phyloP scores from a whole-genome alignment of 441 rosid genomes.

The Syzygium malaccense region DNA sequence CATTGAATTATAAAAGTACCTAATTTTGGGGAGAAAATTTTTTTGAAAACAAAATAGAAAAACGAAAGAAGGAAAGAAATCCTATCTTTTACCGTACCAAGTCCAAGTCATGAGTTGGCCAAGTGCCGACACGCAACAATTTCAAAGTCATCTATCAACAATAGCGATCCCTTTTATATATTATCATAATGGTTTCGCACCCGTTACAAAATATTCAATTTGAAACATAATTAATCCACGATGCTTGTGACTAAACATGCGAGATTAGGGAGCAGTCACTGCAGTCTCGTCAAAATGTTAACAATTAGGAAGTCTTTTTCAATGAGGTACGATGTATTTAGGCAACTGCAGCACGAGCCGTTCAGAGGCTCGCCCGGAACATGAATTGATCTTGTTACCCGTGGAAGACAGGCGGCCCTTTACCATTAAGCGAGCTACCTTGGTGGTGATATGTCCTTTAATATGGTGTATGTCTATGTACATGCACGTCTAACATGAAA shows the following conservation, averaged over 20 bases:
- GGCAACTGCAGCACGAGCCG: neutral
- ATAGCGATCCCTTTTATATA: no score
- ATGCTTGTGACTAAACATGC: no score
- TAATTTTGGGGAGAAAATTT: no score
- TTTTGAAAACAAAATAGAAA: neutral
- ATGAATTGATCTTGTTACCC: no score
- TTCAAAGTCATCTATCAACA: neutral
- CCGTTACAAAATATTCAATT: neutral
- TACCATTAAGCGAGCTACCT: neutral
- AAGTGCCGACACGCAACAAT: neutral
- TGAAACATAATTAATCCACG: neutral
- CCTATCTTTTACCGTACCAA: neutral
- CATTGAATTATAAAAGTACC: no score
- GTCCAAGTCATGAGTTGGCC: neutral
- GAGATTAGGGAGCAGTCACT: neutral
- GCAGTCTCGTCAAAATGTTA: rapidly evolving
- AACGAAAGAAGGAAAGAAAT: neutral
- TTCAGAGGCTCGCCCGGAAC: neutral
- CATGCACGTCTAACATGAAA: neutral
- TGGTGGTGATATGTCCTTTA: neutral
- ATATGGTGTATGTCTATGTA: neutral
- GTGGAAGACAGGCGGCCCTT: neutral
- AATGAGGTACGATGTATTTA: neutral
- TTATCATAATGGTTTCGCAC: no score
- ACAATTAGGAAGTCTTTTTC: neutral